A percentile compares a stretch with the other conserved stretches of the same genome.
phyloP scores from a whole-genome alignment of 805 yeast genomes.

The Wickerhamomyces queroliae region DNA sequence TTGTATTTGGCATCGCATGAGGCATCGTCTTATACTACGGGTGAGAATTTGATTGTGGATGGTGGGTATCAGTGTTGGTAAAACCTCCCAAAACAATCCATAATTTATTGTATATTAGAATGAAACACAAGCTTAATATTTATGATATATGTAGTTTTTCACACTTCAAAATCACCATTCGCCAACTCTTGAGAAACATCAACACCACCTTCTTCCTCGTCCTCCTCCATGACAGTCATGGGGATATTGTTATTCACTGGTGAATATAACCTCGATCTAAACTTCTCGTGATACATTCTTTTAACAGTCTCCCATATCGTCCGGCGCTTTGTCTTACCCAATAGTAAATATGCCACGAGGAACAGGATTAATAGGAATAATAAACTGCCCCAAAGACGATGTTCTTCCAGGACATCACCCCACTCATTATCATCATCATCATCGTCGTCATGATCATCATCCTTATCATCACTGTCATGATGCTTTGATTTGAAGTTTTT shows the following conservation, averaged over 20 bases:
- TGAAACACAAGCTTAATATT: too few relatives aligned
- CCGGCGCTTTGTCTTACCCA: conserved; percentile 26
- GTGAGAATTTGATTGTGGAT: conserved; percentile 76
- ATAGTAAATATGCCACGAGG: conserved; percentile 26
- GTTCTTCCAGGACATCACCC: conserved; percentile 26
- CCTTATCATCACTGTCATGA: conserved; percentile 19
- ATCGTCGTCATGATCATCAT: conserved; percentile 20
- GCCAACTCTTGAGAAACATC: neutral
- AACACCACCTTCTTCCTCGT: conserved; percentile 2
- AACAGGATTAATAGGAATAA: conserved; percentile 25
- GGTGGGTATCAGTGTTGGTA: conserved; percentile 90
- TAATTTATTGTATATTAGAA: too few relatives aligned
- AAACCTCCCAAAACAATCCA: too few relatives aligned
- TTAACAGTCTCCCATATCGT: conserved; percentile 11
- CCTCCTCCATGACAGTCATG: conserved; percentile 5
- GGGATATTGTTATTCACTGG: conserved; percentile 10
- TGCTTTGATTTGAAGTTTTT: neutral
- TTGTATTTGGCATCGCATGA: conserved; percentile 65
- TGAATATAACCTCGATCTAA: conserved; percentile 4
- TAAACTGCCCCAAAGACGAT: conserved; percentile 32
- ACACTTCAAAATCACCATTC: neutral
- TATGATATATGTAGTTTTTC: neutral
- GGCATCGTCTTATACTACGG: conserved; percentile 78
- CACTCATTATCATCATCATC: conserved; percentile 33
- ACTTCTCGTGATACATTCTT: conserved; percentile 5